Conservation (phyloP, 1,284 basidiomycete genomes). For the Wallemia ichthyophaga region DNA sequence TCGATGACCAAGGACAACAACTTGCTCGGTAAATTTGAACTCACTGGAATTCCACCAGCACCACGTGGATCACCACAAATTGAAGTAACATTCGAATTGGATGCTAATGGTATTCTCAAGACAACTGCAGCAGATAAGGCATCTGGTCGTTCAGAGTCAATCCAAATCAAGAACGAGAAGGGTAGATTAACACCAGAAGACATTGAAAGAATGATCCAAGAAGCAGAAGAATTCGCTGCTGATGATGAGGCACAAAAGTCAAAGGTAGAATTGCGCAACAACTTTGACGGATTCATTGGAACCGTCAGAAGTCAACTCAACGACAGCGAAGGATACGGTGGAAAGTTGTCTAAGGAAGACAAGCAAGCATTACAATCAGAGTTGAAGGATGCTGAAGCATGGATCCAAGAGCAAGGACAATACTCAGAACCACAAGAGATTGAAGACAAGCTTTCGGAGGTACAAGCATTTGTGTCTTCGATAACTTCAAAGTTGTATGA, state of each 20-base stretch:
- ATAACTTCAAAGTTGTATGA: constrained; percentile 2
- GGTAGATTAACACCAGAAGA: constrained; percentile 58
- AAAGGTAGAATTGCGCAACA: constrained; percentile 1
- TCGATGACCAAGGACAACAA: constrained; percentile 94
- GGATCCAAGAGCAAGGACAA: not conserved
- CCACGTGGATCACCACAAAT: constrained; percentile 86
- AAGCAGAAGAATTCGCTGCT: constrained; percentile 42
- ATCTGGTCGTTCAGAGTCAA: constrained; percentile 64
- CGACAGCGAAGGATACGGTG: not conserved
- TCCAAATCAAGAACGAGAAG: constrained; percentile 52
- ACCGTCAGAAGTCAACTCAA: not conserved
- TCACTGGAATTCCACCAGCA: constrained; percentile 68
- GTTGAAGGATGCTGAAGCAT: constrained; percentile 1
- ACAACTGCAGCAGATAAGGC: constrained; percentile 69
- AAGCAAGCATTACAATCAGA: not conserved
- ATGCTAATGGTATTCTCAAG: constrained; percentile 74
- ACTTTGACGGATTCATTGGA: constrained; percentile 1
- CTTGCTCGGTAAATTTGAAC: constrained; percentile 83
- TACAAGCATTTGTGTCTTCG: not conserved
- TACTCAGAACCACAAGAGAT: constrained; percentile 1
- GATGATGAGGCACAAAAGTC: not conserved
- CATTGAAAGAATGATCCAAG: constrained; percentile 68
- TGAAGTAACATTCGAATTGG: constrained; percentile 79
- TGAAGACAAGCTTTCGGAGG: not conserved
- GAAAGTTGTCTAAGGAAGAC: constrained; percentile 1